These are phyloP conservation scores for Psilocybe azurescens DNA, from an alignment of 768 basidiomycete genomes.

Conservation along the genomic window DNA sequence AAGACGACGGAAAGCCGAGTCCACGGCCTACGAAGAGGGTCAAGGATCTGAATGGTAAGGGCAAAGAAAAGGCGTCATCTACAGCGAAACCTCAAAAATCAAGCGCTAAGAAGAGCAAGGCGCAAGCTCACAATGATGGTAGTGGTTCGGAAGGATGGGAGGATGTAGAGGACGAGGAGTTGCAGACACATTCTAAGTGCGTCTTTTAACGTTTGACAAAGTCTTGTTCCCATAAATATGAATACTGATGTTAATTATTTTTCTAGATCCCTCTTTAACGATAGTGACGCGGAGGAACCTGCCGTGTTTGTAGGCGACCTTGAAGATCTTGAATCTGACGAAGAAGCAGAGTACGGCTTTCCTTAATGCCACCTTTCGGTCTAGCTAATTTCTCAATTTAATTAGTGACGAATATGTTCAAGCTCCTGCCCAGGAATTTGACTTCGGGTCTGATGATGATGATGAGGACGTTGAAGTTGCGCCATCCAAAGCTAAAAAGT, in stretches of 20 bases:
- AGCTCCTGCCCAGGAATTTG: slow-evolving; percentile 62
- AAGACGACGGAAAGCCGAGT: slow-evolving; percentile 36
- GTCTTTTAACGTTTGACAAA: slow-evolving; percentile 15
- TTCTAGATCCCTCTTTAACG: slow-evolving; percentile 49
- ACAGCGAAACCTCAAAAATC: slow-evolving; percentile 23
- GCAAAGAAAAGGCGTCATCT: slow-evolving; percentile 31
- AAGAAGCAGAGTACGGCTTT: slow-evolving; percentile 36
- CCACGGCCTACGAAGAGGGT: slow-evolving; percentile 50
- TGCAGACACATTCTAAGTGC: slow-evolving; percentile 49
- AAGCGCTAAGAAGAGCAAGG: slow-evolving; percentile 23
- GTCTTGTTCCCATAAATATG: slow-evolving; percentile 2
- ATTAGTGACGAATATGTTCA: slow-evolving; percentile 55
- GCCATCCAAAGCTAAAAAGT: slow-evolving; percentile 50
- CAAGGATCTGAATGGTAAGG: slow-evolving; percentile 47
- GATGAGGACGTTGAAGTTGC: slow-evolving; percentile 46
- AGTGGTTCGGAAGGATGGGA: slow-evolving; percentile 64
- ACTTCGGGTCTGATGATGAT: slow-evolving; percentile 68
- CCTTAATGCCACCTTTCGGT: not conserved
- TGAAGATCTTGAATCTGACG: slow-evolving; percentile 56
- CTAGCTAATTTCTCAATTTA: slow-evolving; percentile 8
- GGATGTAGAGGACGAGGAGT: slow-evolving; percentile 54
- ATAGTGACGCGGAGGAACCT: slow-evolving; percentile 46
- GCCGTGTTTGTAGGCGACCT: slow-evolving; percentile 47
- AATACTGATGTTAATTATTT: slow-evolving; percentile 10
- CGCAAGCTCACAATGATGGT: slow-evolving; percentile 22